Conservation (phyloP, 768 basidiomycete genomes). For the Cystofilobasidium capitatum region DNA sequence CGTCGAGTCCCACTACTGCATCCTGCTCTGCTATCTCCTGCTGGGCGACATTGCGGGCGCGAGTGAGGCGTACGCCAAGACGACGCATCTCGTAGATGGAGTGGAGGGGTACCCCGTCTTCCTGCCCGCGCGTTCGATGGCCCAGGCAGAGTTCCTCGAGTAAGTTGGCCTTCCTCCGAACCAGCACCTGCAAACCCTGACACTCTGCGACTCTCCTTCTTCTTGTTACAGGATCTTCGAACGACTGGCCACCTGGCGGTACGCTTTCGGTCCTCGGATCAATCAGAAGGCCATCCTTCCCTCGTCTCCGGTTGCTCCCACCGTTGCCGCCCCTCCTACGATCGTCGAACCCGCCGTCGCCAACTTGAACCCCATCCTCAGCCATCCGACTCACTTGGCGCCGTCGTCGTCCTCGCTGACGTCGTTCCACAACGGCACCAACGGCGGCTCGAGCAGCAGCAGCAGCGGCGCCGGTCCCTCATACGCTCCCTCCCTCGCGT, state of each 20-base stretch:
- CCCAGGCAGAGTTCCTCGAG: slow-evolving; percentile 81
- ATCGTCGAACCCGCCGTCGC: neutral
- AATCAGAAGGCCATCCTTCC: neutral
- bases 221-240: neutral
- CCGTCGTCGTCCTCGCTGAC: neutral
- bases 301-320: neutral
- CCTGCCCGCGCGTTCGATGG: slow-evolving; percentile 75
- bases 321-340: neutral
- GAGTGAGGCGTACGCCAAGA: slow-evolving; percentile 55
- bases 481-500: neutral
- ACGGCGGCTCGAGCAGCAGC: neutral
- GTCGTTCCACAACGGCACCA: neutral
- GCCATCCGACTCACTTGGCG: neutral
- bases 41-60: slow-evolving; percentile 61
- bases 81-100: slow-evolving; percentile 57
- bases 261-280: neutral
- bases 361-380: neutral
- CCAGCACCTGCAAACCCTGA: no score
- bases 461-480: neutral
- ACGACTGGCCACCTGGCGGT: neutral
- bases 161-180: neutral
- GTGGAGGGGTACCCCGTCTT: slow-evolving; percentile 84
- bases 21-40: slow-evolving; percentile 65
- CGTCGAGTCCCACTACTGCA: slow-evolving; percentile 73
- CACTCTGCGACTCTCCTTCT: neutral